Base-by-base conservation (phyloP, 2,329 filamentous ascomycete species). In the Ophiostoma ulmi region DNA sequence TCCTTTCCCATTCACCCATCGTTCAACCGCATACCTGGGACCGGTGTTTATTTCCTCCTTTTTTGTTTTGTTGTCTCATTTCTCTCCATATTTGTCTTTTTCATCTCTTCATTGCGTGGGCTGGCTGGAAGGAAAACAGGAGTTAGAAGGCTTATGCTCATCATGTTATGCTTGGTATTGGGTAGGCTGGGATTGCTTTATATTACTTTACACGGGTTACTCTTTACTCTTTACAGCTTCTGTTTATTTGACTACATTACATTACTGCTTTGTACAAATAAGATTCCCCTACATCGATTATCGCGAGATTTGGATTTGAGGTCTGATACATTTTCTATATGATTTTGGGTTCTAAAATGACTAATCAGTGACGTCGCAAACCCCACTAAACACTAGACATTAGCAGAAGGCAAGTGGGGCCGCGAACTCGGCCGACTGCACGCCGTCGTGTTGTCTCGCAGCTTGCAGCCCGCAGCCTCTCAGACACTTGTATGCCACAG, bases 281-380 rank as follows among this genome's bases (percentile, higher is more conserved):
- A 26, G 8, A 22, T 55, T 55, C 52, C 52, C 52, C 2, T 55
- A 26, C 52, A 22, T 52, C 17, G 44, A 52, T 11, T 14, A 17
- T 6, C 14, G 14, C 14, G 20, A 17, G 44, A 48, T 4, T 31
- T 31, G 31, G 31, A 48, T n/a, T 17, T 14, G 44, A 48, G 38
- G 8, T 10, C 38, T 39, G 38, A 13, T 10, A 13, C 10, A 39
- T 13, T 39, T 39, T 17, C 14, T 1, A 44, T 31, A 17, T 44
- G 2, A 17, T 31, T 31, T 31, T 31, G 31, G 31, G 31, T 31
- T 3, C 14, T 6, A 44, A 48, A 48, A 35, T 63, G 22, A 63
- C 58, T 63, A 63, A 63, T 26, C 58, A 63, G 58, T 63, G 58
- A 63, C 58, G 58, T 63, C 58, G 58, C 26, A 26, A 11, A 63